Base-by-base conservation (phyloP, 2,329 filamentous ascomycete genomes). In the Aspergillus hiratsukae region DNA sequence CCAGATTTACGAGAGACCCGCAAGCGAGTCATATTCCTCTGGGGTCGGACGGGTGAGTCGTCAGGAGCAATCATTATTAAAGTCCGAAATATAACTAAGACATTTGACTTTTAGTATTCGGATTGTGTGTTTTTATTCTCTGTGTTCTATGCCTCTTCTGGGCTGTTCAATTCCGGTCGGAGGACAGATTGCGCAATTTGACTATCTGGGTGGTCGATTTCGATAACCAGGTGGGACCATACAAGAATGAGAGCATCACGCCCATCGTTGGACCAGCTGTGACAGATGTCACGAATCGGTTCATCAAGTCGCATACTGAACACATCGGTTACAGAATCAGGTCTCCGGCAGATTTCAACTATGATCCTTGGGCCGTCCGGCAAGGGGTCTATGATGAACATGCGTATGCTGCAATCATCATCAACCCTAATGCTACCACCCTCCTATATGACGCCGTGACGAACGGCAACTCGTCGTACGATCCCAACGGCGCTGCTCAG, bases 151-250 rank as follows among this genome's bases (percentile, higher is more conserved):
- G 82, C 0, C 69, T 87, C 2, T 87, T 83, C 70, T 88, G 84
- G 84, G 84, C 74, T 0, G 79, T 80, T 0, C 79, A 87, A 21
- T 83, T 76, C 64, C 64, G 76, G 14, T 75, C 81, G 0, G 75
- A 84, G 10, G 62, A 73, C 48, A 83, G 82, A 52, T 70, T 81
- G 19, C 72, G 70, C 2, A 69, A 72, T 0, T 68, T 87, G 7
- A 76, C 75, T 3, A 75, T 88, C 8, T 80, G 82, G 58, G 79
- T 87, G 1, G 84, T 88, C 28, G 83, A 87, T 66, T 86, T 87
- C 60, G 85, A 88, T 65, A 81, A 80, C 3, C 76, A 78, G 48
- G 66, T 77, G 3, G 73, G 80, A 1, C 83, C 83, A 1, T 85
- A 82, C 60, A 75, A 74, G 37, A 74, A 75, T 17, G 66, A 74